These are phyloP conservation scores for Chalciporus sp. DNA, from an alignment of 1,284 basidiomycete genomes.

Conservation along the genomic window DNA sequence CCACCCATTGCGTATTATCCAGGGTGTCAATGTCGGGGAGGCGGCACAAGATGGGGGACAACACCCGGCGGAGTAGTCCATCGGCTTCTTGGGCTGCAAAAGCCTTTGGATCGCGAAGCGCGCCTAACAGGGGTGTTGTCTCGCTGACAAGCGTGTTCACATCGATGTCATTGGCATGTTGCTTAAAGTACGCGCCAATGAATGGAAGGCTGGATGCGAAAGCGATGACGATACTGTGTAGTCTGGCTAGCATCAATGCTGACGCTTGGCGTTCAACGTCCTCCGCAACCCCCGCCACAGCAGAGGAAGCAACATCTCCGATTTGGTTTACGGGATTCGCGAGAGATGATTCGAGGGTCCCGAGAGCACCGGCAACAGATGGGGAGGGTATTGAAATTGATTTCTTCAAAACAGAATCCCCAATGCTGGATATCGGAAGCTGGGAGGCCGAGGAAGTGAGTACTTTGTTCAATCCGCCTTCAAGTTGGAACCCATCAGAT, in stretches of 20 bases:
- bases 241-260: slow-evolving; percentile 6
- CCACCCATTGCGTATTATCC: slow-evolving; percentile 15
- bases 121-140: slow-evolving; percentile 30
- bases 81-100: slow-evolving; percentile 24
- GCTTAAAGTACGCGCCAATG: slow-evolving; percentile 26
- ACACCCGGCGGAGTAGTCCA: slow-evolving; percentile 20
- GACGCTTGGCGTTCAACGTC: slow-evolving; percentile 9
- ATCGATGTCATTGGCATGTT: slow-evolving; percentile 1
- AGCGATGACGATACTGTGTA: slow-evolving; percentile 11
- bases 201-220: slow-evolving; percentile 22
- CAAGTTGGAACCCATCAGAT: slow-evolving; percentile 1
- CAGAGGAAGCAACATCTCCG: not conserved
- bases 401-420: not conserved
- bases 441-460: not conserved
- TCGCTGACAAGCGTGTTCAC: slow-evolving; percentile 14
- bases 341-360: slow-evolving; percentile 6
- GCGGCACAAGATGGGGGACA: slow-evolving; percentile 17
- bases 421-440: not conserved
- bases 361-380: not conserved
- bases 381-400: not conserved
- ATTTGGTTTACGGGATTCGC: not conserved
- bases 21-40: slow-evolving; percentile 23
- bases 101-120: slow-evolving; percentile 24
- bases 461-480: not conserved
- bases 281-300: not conserved